A percentile compares a stretch with the other conserved stretches of the same genome.
These are phyloP conservation scores for Cryphonectria nitschkei DNA, from an alignment of 2,329 filamentous ascomycete species.

Conservation along the genomic window DNA sequence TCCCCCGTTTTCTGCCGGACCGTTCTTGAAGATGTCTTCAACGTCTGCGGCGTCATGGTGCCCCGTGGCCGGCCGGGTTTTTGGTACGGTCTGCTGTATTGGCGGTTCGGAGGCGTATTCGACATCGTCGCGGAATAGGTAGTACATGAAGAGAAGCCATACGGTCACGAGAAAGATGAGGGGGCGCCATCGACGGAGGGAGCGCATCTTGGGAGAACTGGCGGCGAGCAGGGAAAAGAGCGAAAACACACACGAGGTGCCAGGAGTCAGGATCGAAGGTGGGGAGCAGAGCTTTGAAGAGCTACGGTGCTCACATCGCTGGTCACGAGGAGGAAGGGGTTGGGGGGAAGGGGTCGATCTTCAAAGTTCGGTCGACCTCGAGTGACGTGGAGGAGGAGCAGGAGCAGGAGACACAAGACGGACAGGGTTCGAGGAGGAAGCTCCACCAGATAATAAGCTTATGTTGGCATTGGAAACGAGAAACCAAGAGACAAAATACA, in stretches of 20 bases:
- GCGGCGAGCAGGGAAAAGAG: neutral
- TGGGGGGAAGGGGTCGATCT: neutral
- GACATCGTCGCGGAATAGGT: constrained; percentile 19
- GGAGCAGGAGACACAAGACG: neutral
- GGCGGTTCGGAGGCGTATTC: constrained; percentile 26
- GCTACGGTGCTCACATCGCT: constrained; percentile 17
- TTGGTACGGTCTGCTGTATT: constrained; percentile 23
- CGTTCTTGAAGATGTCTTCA: constrained; percentile 16
- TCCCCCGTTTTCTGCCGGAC: constrained; percentile 20
- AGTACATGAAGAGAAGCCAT: constrained; percentile 28
- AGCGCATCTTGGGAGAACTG: constrained; percentile 18
- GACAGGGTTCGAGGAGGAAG: neutral
- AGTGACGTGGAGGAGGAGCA: neutral
- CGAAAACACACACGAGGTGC: neutral
- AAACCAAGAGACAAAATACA: neutral
- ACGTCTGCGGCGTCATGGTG: constrained; percentile 22
- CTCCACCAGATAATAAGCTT: neutral
- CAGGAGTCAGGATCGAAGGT: neutral
- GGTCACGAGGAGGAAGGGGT: neutral
- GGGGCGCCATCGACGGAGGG: constrained; percentile 28
- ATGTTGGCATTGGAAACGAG: neutral
- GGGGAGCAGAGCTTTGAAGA: neutral
- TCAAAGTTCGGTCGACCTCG: neutral
- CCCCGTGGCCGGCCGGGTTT: constrained; percentile 17
- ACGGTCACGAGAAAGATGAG: constrained; percentile 23